Evolutionary conservation across 2,329 filamentous ascomycete genomes (phyloP).

Genomic region (Taxawa tesnikishii): DNA sequence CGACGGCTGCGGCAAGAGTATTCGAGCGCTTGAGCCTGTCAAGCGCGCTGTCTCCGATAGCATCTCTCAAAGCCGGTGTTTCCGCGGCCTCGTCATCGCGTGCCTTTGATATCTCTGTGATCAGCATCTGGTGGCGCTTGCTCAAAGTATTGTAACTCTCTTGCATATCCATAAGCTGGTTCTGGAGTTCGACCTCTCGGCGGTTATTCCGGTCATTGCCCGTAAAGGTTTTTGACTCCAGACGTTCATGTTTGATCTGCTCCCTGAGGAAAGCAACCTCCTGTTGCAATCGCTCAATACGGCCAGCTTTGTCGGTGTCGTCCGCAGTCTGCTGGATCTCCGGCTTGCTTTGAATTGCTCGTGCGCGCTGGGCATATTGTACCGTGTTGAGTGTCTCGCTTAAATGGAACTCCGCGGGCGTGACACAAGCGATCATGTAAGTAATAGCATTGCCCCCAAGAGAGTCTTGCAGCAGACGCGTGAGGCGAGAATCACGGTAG

Average conservation of each 20-base stretch:
- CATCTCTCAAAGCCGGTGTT: slow-evolving; percentile 47
- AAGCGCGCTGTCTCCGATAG: slow-evolving; percentile 64
- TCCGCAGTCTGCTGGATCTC: slow-evolving; percentile 83
- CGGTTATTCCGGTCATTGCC: slow-evolving; percentile 18
- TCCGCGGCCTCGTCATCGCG: slow-evolving; percentile 49
- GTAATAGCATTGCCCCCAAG: slow-evolving; percentile 94
- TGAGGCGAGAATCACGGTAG: slow-evolving; percentile 95
- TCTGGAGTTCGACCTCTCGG: slow-evolving; percentile 80
- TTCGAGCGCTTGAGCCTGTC: slow-evolving; percentile 89
- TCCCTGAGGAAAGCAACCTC: slow-evolving; percentile 90
- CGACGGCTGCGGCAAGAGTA: slow-evolving; percentile 89
- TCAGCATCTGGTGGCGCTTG: slow-evolving; percentile 87
- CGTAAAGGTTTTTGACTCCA: slow-evolving; percentile 4
- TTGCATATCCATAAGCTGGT: slow-evolving; percentile 81
- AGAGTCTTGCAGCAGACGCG: slow-evolving; percentile 87
- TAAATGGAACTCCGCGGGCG: slow-evolving; percentile 89
- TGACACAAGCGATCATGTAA: slow-evolving; percentile 99
- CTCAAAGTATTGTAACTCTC: slow-evolving; percentile 91
- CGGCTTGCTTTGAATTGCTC: slow-evolving; percentile 94
- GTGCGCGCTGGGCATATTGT: slow-evolving; percentile 85
- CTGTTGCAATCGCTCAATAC: slow-evolving; percentile 86
- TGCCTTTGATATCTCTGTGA: slow-evolving; percentile 82
- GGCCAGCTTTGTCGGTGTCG: slow-evolving; percentile 83
- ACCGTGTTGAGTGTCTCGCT: slow-evolving; percentile 97
- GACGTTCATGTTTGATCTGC: slow-evolving; percentile 59